Base-by-base conservation (phyloP, 1,139 yeast genomes). In the Kodamaea derodonti region DNA sequence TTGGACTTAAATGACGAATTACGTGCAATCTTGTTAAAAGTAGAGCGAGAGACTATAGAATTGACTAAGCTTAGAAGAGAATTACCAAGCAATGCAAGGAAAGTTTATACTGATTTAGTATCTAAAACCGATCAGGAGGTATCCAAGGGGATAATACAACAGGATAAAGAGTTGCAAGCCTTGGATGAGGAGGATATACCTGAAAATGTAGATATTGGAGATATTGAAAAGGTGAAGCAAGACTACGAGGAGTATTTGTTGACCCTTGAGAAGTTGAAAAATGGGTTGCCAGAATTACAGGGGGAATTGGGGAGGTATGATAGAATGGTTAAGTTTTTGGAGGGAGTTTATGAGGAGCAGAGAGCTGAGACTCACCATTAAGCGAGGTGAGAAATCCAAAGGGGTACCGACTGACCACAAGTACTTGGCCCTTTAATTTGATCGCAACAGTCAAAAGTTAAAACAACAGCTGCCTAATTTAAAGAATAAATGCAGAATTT, bases 11-110 rank as follows among this genome's bases (percentile, higher is more conserved):
- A 80, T 49, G 74, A 72, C 37, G 53, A 64, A 35, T 68, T 82
- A 23, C 60, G 86, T 32, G 64, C 66, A 32, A 49, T 75, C 26
- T 69, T 80, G 41, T 67, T 67, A 33, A 66, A 68, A 30, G 78
- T 81, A 39, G 88, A 82, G 43, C 69, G 66, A 31, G 76, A 75
- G 41, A 75, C 84, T 0, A 68, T 74, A 2, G 68, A 62, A 35
- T 69, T 78, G 18, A 70, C 84, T 0, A 58, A 60, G 24, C 53
- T 78, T 36, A 58, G 87, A 32, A 61, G 75, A 33, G 65, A 65
- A n/a, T 59, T 73, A n/a, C 87, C 86, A 0, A 43, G 43, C 10
- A 48, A 49, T 37, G 63, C 67, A 6, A 46, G 46, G 11, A 45
- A 45, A 10, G 51, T 49, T 20, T 69, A 66, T 41, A 48, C 53